These are phyloP conservation scores for Fusarium sp. DNA, from an alignment of 2,329 filamentous ascomycete genomes.

Conservation along the genomic window DNA sequence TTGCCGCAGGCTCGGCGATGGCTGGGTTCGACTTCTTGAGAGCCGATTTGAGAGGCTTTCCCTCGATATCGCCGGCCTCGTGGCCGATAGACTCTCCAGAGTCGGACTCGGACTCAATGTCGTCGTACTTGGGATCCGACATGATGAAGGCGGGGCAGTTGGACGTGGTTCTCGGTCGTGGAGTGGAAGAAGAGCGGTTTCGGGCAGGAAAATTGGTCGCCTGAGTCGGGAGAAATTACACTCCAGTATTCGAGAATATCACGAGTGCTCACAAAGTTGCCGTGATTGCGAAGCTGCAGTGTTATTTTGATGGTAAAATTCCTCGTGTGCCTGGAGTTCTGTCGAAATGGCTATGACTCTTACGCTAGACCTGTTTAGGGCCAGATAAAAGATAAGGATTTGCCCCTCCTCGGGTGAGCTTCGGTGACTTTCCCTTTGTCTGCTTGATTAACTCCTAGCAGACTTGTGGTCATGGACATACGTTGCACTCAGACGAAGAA, in stretches of 20 bases:
- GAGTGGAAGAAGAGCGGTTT: constrained; percentile 23
- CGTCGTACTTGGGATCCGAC: constrained; percentile 71
- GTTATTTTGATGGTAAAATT: constrained; percentile 54
- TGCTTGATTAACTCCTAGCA: too few relatives aligned
- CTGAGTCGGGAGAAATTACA: constrained; percentile 32
- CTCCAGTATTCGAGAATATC: constrained; percentile 27
- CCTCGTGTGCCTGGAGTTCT: constrained; percentile 50
- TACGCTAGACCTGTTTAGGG: constrained; percentile 49
- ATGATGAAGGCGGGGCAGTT: constrained; percentile 54
- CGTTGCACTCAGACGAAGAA: too few relatives aligned
- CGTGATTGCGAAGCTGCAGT: constrained; percentile 33
- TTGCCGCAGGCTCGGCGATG: constrained; percentile 64
- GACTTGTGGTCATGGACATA: too few relatives aligned
- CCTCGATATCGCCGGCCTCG: constrained; percentile 66
- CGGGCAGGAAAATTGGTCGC: constrained; percentile 19
- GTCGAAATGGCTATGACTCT: constrained; percentile 50
- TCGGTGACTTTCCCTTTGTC: constrained; percentile 33
- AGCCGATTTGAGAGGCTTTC: constrained; percentile 81
- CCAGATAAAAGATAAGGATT: constrained; percentile 53
- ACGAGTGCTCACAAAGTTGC: constrained; percentile 30
- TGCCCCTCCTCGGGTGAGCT: constrained; percentile 50
- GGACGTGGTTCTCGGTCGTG: constrained; percentile 36
- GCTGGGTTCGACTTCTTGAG: constrained; percentile 76
- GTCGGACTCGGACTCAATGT: constrained; percentile 77
- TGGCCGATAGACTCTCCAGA: constrained; percentile 71